Evolutionary conservation across 2,329 filamentous ascomycete genomes (phyloP).

Genomic region (Remersonia thermophila): DNA sequence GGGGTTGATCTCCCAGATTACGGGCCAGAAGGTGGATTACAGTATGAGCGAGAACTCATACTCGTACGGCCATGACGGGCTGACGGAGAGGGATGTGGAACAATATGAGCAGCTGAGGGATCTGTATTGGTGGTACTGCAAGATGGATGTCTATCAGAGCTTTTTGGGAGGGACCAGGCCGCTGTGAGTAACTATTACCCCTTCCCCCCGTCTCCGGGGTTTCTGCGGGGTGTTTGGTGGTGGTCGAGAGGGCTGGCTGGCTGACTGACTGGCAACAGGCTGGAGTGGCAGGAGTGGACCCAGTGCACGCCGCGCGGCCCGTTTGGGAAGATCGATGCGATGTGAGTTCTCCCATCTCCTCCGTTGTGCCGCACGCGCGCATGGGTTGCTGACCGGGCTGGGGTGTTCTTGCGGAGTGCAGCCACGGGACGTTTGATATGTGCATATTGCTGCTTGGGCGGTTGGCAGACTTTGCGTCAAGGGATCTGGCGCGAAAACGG

Average conservation of each 20-base stretch:
- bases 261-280: slow-evolving; percentile 34
- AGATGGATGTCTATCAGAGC: slow-evolving; percentile 88
- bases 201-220: not conserved
- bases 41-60: slow-evolving; percentile 25
- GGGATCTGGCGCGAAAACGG: slow-evolving; percentile 68
- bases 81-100: slow-evolving; percentile 55
- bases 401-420: slow-evolving; percentile 26
- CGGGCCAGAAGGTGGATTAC: slow-evolving; percentile 27
- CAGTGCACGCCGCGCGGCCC: slow-evolving; percentile 77
- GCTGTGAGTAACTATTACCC: slow-evolving; percentile 53
- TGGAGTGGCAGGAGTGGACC: slow-evolving; percentile 71
- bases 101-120: slow-evolving; percentile 73
- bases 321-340: slow-evolving; percentile 62
- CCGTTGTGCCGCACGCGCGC: no score
- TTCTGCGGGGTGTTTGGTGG: no score
- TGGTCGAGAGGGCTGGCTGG: not conserved
- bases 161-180: slow-evolving; percentile 74
- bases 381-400: no score
- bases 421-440: slow-evolving; percentile 84
- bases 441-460: slow-evolving; percentile 71
- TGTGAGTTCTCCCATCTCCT: slow-evolving; percentile 32
- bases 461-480: slow-evolving; percentile 63
- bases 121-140: slow-evolving; percentile 90
- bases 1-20: slow-evolving; percentile 29
- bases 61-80: slow-evolving; percentile 2